These are phyloP conservation scores for Suhomyces tanzawaensis DNA, from an alignment of 805 yeast genomes.

Conservation along the genomic window DNA sequence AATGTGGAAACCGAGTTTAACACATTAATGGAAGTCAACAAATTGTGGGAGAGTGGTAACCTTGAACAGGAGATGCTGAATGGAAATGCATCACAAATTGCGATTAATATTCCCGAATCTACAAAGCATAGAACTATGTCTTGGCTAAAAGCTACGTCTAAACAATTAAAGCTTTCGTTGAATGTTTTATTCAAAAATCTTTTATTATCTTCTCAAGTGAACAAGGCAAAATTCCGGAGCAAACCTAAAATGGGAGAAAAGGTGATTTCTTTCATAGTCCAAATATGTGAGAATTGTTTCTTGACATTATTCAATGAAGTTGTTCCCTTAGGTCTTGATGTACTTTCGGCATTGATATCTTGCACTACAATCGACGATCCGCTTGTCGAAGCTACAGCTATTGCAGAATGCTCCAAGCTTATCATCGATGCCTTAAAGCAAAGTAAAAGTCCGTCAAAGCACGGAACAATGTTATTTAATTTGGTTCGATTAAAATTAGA, in stretches of 20 bases:
- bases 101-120: constrained; percentile 3
- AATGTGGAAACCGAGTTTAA: constrained; percentile 2
- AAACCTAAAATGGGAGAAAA: constrained; percentile 23
- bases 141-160: constrained; percentile 41
- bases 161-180: constrained; percentile 35
- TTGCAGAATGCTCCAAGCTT: not conserved
- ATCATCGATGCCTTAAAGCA: not conserved
- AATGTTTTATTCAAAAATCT: constrained; percentile 30
- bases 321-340: constrained; percentile 29
- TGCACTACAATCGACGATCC: constrained; percentile 4
- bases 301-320: constrained; percentile 31
- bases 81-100: constrained; percentile 1
- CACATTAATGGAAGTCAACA: constrained; percentile 12
- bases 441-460: not conserved
- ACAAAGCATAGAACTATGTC: constrained; percentile 17
- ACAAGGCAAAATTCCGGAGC: constrained; percentile 19
- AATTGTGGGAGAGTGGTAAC: constrained; percentile 10
- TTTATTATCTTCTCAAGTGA: constrained; percentile 17
- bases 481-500: constrained; percentile 20
- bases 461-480: not conserved
- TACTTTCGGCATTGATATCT: constrained; percentile 22
- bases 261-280: constrained; percentile 21
- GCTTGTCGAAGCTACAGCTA: not conserved
- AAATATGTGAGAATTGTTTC: constrained; percentile 25
- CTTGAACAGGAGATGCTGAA: not conserved